These are phyloP conservation scores for Puya raimondii DNA, from an alignment of 176 grass and related monocot genomes.

Conservation along the genomic window DNA sequence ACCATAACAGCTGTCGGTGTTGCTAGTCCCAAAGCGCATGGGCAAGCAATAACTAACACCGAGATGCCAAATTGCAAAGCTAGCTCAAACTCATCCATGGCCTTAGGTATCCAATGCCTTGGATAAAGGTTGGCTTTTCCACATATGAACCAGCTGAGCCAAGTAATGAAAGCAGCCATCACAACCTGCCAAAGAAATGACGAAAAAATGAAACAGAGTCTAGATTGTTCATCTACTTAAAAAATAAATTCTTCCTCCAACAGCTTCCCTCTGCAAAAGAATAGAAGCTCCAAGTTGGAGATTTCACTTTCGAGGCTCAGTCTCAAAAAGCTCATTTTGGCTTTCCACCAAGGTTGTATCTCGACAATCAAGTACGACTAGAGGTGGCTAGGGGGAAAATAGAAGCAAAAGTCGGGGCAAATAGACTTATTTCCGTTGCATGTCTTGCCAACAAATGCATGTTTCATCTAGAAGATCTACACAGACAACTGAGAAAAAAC, in stretches of 20 bases:
- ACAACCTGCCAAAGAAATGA: conserved; percentile 53
- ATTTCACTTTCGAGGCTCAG: too few relatives aligned
- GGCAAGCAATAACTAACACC: conserved; percentile 89
- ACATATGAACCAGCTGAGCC: conserved; percentile 79
- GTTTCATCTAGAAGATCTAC: not conserved
- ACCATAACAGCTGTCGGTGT: conserved; percentile 99
- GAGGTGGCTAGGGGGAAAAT: too few relatives aligned
- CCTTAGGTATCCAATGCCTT: conserved; percentile 65
- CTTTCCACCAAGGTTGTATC: too few relatives aligned
- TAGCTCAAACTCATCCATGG: conserved; percentile 94
- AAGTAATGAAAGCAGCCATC: conserved; percentile 70
- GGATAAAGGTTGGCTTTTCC: conserved; percentile 68
- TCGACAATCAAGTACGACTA: too few relatives aligned
- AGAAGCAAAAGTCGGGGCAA: too few relatives aligned
- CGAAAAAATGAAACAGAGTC: not conserved
- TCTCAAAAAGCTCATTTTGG: too few relatives aligned
- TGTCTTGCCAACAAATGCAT: too few relatives aligned
- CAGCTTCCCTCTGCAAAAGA: too few relatives aligned
- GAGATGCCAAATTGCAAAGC: conserved; percentile 98
- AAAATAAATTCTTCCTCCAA: not conserved
- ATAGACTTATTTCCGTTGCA: too few relatives aligned
- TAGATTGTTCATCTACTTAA: not conserved
- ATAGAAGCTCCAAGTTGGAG: too few relatives aligned
- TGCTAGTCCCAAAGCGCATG: conserved; percentile 89
- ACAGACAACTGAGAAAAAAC: not conserved